phyloP scores from a whole-genome alignment of 495 filamentous ascomycete genomes.

The Bacidia rubella region DNA sequence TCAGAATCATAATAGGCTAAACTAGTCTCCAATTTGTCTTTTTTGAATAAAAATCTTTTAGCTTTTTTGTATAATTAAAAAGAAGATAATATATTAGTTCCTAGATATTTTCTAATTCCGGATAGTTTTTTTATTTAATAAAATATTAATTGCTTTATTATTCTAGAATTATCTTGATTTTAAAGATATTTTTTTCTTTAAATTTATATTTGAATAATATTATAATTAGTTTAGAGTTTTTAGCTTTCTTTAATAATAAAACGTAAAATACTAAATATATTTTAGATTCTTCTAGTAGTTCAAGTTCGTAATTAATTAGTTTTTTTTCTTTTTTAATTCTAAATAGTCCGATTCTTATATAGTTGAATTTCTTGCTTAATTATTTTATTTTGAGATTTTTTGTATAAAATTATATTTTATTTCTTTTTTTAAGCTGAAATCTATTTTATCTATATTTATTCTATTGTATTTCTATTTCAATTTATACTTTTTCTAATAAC shows the following conservation, averaged over 20 bases:
- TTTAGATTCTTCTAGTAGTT: not conserved
- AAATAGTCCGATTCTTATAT: slow-evolving; percentile 6
- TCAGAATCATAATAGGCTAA: not conserved
- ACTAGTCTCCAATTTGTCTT: not conserved
- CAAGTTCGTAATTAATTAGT: slow-evolving; percentile 8
- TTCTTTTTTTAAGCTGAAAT: slow-evolving; percentile 4
- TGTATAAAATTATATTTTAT: slow-evolving; percentile 7
- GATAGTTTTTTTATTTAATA: slow-evolving; percentile 6
- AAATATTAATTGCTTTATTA: slow-evolving; percentile 2
- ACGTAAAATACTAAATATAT: slow-evolving; percentile 8
- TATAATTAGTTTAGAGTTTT: not conserved
- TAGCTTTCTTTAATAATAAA: slow-evolving; percentile 1
- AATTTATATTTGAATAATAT: slow-evolving; percentile 2
- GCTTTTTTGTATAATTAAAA: slow-evolving; percentile 3
- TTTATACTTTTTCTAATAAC: not conserved
- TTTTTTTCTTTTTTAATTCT: slow-evolving; percentile 3
- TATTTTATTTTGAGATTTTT: slow-evolving; percentile 6
- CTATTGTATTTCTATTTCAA: not conserved
- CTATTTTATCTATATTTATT: not conserved
- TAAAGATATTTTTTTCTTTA: slow-evolving; percentile 1
- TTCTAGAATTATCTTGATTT: slow-evolving; percentile 3
- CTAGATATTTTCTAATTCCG: slow-evolving; percentile 3
- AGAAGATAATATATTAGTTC: not conserved
- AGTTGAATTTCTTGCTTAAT: slow-evolving; percentile 6
- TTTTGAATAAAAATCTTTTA: not conserved